Evolutionary conservation across 768 basidiomycete genomes (phyloP).

Genomic region (Pleurotus platypus): DNA sequence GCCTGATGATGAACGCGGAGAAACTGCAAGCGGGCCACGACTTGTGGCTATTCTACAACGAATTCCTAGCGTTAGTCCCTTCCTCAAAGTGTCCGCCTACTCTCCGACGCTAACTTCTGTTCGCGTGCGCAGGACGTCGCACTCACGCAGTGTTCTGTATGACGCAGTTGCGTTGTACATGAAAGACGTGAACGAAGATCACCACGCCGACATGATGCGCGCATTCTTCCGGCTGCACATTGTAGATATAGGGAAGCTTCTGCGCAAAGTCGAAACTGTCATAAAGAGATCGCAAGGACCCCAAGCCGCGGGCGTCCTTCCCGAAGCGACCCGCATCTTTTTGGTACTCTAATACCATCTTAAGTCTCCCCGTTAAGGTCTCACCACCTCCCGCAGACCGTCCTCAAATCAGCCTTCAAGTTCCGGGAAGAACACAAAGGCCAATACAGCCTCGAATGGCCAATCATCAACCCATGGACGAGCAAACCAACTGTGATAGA

Average conservation of each 20-base stretch:
- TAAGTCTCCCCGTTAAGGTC: not conserved
- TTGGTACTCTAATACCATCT: constrained; percentile 40
- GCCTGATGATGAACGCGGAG: constrained; percentile 79
- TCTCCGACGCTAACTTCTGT: not conserved
- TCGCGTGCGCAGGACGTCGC: constrained; percentile 39
- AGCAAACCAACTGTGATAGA: constrained; percentile 68
- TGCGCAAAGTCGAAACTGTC: constrained; percentile 56
- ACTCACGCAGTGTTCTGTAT: constrained; percentile 60
- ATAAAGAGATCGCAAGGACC: constrained; percentile 29
- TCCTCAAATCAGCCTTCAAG: constrained; percentile 67
- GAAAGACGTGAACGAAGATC: constrained; percentile 47
- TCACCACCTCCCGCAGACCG: constrained; percentile 42
- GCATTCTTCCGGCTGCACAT: constrained; percentile 79
- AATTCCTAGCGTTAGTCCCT: constrained; percentile 52
- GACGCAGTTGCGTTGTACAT: constrained; percentile 71
- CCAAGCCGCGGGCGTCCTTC: constrained; percentile 40
- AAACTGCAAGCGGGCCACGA: constrained; percentile 79
- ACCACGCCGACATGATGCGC: constrained; percentile 75
- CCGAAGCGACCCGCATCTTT: constrained; percentile 67
- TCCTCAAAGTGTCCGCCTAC: not conserved
- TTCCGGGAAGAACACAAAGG: constrained; percentile 69
- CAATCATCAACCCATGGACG: constrained; percentile 81
- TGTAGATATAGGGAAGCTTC: constrained; percentile 59
- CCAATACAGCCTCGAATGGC: constrained; percentile 75
- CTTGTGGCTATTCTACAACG: constrained; percentile 77